Evolutionary conservation across 768 basidiomycete species (phyloP), one percentile per base, ranked within the genome.

Genomic region (Pulveroboletus sp.): DNA sequence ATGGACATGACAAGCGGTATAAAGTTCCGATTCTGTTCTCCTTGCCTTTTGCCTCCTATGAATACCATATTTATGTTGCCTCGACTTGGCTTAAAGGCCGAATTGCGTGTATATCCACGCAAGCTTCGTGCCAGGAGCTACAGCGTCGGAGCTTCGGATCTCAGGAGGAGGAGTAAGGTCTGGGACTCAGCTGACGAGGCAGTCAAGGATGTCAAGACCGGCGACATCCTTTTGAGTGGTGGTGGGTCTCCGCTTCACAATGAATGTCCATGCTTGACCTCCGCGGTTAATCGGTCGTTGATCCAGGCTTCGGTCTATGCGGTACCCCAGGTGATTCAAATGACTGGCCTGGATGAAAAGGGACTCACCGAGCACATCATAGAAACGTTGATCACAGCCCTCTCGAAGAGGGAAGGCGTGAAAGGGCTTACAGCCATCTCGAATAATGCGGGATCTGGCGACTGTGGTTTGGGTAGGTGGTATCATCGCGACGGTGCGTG

Each of bases 221-320:
- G 89, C 6, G 81, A 86, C 52, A 71, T 79, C 27, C 59, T 94
- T 26, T 74, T 95, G 24, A 86, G 85, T 57, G 90, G 85, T 73
- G 91, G 91, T 90, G 55, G 50, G 82, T 53, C 14, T 32, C 11
- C 23, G 4, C 17, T 42, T 44, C 6, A n/a, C n/a, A 86, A 42
- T 9, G n/a, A 22, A 34, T 45, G 37, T 13, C 10, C 16, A 3
- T 36, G 6, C 24, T 45, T 20, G 16, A 54, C 9, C 39, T 31
- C 7, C 3, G 32, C 12, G 35, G n/a, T n/a, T n/a, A n/a, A n/a
- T n/a, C n/a, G n/a, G n/a, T n/a, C n/a, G 20, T 11, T 29, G 4
- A 44, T 48, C 37, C 56, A 90, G 89, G 91, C n/a, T 95, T 95
- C 63, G 92, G 93, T 29, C 71, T 89, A 36, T 88, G 88, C 60